Base-by-base conservation (phyloP, 129 eudicot species). In the Calendula officinalis region DNA sequence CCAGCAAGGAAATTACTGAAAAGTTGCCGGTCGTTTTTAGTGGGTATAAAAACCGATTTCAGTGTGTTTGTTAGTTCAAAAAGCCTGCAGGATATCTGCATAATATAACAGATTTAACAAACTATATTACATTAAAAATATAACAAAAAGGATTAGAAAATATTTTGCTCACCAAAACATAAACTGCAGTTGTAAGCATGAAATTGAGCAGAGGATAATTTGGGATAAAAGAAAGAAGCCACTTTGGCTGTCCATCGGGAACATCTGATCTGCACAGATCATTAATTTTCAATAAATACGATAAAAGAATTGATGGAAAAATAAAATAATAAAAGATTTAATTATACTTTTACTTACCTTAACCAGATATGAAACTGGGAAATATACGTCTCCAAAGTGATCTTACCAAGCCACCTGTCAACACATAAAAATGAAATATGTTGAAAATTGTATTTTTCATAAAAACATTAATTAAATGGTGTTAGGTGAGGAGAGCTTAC, bases 201-300 rank as follows among this genome's bases (percentile, higher is more conserved):
- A 81, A 86, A 73, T 90, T 90, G 13, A 90, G 89, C 82, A 90
- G 7, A 22, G 95, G 97, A 68, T 90, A 90, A 10, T 84, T 72
- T 64, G 97, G 97, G 74, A 90, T 84, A 8, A 90, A 74, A 66
- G 74, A 83, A 16, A 90, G 89, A 68, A 90, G 87, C 95, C 88
- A 86, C 76, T 86, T 90, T n/a, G 97, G 97, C 76, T 90, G 97
- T 71, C 97, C 97, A 80, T 90, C 86, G 33, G 95, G 97, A 41
- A 77, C 53, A 75, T 81, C 90, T 58, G 97, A 86, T 69, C 97
- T 86, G 89, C 83, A 81, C 4, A n/a, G n/a, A n/a, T n/a, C 66
- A 67, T 37, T 68, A n/a, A n/a, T n/a, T n/a, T n/a, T n/a, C n/a
- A n/a, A n/a, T n/a, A n/a, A n/a, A n/a, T n/a, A n/a, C n/a, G n/a